phyloP scores from a whole-genome alignment of 163 green algal genomes.

The Picocystis sp. region DNA sequence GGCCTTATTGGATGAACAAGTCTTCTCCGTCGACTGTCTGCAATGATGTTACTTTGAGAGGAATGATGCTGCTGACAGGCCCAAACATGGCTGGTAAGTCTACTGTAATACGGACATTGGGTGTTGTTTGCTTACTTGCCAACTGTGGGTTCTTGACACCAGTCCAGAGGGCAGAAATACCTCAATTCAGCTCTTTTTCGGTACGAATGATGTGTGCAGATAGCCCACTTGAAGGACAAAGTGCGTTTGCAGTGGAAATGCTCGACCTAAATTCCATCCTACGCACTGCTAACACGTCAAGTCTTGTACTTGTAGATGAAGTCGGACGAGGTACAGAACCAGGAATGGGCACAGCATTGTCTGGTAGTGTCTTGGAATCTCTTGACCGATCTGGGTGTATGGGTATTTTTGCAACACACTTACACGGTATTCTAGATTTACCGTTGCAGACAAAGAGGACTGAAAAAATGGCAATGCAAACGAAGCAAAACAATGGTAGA shows the following conservation, averaged over 20 bases:
- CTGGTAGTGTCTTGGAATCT: conserved; percentile 8
- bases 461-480: no score
- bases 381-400: no score
- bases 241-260: conserved; percentile 73
- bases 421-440: no score
- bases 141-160: conserved; percentile 60
- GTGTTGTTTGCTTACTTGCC: conserved; percentile 53
- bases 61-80: conserved; percentile 61
- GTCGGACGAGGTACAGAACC: conserved; percentile 72
- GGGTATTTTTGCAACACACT: no score
- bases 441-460: no score
- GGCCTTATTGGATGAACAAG: no score
- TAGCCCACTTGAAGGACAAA: conserved; percentile 55
- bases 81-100: conserved; percentile 94
- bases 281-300: not conserved
- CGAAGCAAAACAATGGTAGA: no score
- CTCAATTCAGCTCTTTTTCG: conserved; percentile 57
- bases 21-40: no score
- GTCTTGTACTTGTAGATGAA: conserved; percentile 70
- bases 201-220: conserved; percentile 40
- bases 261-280: conserved; percentile 40
- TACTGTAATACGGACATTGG: conserved; percentile 57
- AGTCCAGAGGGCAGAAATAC: conserved; percentile 27
- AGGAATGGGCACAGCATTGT: conserved; percentile 9
- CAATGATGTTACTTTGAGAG: not conserved